Evolutionary conservation across 495 filamentous ascomycete species (phyloP).

Genomic region (Hypoxylon cercidicola): DNA sequence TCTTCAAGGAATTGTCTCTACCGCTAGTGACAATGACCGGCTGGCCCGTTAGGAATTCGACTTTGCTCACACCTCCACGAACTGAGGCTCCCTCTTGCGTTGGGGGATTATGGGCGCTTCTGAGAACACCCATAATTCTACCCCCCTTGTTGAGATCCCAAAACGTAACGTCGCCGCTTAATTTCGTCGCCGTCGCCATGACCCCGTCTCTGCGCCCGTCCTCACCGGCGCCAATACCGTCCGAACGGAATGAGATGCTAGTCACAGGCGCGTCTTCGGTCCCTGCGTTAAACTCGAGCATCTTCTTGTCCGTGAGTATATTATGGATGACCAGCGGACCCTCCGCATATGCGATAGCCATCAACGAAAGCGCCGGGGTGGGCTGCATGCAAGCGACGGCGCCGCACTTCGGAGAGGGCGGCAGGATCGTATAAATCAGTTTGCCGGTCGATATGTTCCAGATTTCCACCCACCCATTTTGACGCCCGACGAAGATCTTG

Average conservation of each 20-base stretch:
- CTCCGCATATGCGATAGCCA: slow-evolving; percentile 85
- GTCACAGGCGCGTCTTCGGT: slow-evolving; percentile 69
- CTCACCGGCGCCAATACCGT: slow-evolving; percentile 88
- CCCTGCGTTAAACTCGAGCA: slow-evolving; percentile 72
- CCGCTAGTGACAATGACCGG: slow-evolving; percentile 89
- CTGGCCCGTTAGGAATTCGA: slow-evolving; percentile 93
- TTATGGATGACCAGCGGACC: slow-evolving; percentile 84
- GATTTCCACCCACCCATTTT: slow-evolving; percentile 91
- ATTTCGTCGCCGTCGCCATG: slow-evolving; percentile 81
- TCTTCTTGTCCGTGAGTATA: slow-evolving; percentile 74
- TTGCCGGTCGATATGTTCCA: slow-evolving; percentile 96
- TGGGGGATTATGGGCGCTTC: slow-evolving; percentile 84
- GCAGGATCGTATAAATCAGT: slow-evolving; percentile 83
- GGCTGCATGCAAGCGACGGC: slow-evolving; percentile 85
- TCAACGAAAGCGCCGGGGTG: slow-evolving; percentile 81
- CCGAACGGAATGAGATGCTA: slow-evolving; percentile 89
- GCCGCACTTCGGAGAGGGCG: slow-evolving; percentile 71
- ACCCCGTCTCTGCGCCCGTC: slow-evolving; percentile 83
- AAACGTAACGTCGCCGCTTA: slow-evolving; percentile 86
- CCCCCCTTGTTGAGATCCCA: slow-evolving; percentile 95
- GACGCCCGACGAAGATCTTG: slow-evolving; percentile 88
- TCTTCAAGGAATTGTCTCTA: slow-evolving; percentile 91
- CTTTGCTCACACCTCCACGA: slow-evolving; percentile 72
- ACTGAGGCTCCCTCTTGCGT: slow-evolving; percentile 55
- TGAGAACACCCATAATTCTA: slow-evolving; percentile 80